Percentiles rank a stretch among this genome's conserved stretches.
Conservation (phyloP, 768 basidiomycete species). For the Plicaturopsis crispa region DNA sequence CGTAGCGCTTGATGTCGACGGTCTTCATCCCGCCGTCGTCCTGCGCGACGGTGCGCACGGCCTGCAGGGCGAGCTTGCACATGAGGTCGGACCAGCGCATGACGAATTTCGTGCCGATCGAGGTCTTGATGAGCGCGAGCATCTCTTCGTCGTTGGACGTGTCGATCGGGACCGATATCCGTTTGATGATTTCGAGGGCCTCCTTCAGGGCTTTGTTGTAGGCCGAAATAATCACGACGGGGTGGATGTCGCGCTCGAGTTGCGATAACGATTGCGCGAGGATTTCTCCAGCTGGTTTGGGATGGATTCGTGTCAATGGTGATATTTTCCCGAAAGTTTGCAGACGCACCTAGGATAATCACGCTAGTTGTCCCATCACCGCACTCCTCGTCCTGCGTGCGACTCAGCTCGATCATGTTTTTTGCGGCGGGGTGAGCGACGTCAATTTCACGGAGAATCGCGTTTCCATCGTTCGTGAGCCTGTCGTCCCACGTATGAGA, state of each 20-base stretch:
- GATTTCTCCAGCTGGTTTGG: constrained; percentile 75
- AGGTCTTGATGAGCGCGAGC: constrained; percentile 95
- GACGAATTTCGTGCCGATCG: constrained; percentile 97
- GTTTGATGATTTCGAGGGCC: constrained; percentile 81
- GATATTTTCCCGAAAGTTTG: too few relatives aligned
- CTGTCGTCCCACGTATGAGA: constrained; percentile 29
- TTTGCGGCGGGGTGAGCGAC: constrained; percentile 99
- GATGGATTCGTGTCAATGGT: neutral
- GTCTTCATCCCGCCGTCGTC: constrained; percentile 75
- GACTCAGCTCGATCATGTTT: constrained; percentile 97
- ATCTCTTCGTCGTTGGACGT: constrained; percentile 80
- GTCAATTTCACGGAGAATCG: constrained; percentile 96
- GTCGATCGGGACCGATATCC: constrained; percentile 87
- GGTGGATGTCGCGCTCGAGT: constrained; percentile 95
- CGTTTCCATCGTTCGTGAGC: constrained; percentile 98
- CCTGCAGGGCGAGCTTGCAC: constrained; percentile 91
- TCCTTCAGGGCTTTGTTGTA: constrained; percentile 95
- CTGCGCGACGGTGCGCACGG: constrained; percentile 81
- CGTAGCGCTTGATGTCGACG: constrained; percentile 97
- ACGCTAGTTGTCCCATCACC: constrained; percentile 98
- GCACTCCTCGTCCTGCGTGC: constrained; percentile 98
- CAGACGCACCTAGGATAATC: constrained; percentile 83
- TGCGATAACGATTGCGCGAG: constrained; percentile 90
- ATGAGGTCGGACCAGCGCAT: constrained; percentile 95
- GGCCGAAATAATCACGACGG: constrained; percentile 96